Evolutionary conservation across 2,329 filamentous ascomycete genomes (phyloP), one percentile per base, ranked within the genome.

Genomic region (Phaeoacremonium minimum): DNA sequence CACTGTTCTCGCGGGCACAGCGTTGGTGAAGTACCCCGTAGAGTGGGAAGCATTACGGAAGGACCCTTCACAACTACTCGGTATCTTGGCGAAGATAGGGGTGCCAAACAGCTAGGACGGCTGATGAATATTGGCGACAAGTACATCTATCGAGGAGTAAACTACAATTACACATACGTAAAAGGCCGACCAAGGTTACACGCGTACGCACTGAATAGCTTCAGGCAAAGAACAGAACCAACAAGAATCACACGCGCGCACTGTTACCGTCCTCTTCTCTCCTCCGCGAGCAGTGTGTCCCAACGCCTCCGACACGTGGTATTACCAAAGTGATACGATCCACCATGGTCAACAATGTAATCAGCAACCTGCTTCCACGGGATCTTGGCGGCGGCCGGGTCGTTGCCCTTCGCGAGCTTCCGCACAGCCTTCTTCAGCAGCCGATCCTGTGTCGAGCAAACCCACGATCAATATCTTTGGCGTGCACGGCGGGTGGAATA

Each of bases 1-100:
- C 4, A 82, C 79, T 0, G 55, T 83, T n/a, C 53, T 83, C 43
- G 79, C 77, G 8, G 79, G 79, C 6, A 83, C 78, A 8, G 73
- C 77, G 17, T 57, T 83, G 36, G 78, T 83, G 13, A 83, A 81
- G 59, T 76, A 53, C 18, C 57, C 74, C 47, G 57, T 52, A 4
- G 77, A 81, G 54, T 82, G 76, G 75, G 60, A 77, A 40, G 66
- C 64, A 1, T 45, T 83, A 34, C 58, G 60, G 37, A 55, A 55
- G n/a, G 57, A 69, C 28, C 52, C 57, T 16, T 46, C 33, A 2
- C 60, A 60, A 47, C 46, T 76, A 28, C 36, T 47, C n/a, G 46
- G 53, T 34, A 51, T 75, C 5, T 43, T 77, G 29, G 44, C 47
- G 15, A 50, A 53, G 43, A 70, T 73, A 36, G 67, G 68, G 2